Conservation (phyloP, 306 rosid species). For the Datisca glomerata region DNA sequence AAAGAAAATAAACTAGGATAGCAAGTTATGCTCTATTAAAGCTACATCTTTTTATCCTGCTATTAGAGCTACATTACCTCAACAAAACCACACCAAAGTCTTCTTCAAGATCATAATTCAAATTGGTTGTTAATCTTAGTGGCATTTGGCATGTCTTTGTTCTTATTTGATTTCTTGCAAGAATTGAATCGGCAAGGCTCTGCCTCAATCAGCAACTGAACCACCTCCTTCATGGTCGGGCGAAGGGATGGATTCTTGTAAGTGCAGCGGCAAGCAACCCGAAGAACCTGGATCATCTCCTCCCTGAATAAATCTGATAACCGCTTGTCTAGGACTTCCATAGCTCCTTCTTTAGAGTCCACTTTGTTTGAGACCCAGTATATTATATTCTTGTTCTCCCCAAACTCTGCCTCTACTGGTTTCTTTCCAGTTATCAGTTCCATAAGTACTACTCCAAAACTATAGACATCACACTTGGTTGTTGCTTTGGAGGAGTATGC, state of each 20-base stretch:
- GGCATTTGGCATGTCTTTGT: neutral
- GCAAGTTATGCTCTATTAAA: no score
- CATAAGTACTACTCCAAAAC: slow-evolving; percentile 88
- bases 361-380: slow-evolving; percentile 89
- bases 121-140: slow-evolving; percentile 2
- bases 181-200: slow-evolving; percentile 39
- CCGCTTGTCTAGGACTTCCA: slow-evolving; percentile 54
- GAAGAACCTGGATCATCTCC: slow-evolving; percentile 59
- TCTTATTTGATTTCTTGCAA: slow-evolving; percentile 6
- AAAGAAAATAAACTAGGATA: no score
- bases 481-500: slow-evolving; percentile 88
- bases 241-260: slow-evolving; percentile 64
- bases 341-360: slow-evolving; percentile 72
- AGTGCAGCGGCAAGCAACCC: slow-evolving; percentile 81
- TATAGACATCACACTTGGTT: slow-evolving; percentile 88
- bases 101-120: no score
- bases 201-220: slow-evolving; percentile 60
- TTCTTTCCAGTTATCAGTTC: slow-evolving; percentile 87
- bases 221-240: slow-evolving; percentile 92
- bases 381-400: slow-evolving; percentile 75
- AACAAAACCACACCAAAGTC: no score
- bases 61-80: no score
- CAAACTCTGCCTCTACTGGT: slow-evolving; percentile 75
- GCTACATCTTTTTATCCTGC: no score
- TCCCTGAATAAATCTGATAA: slow-evolving; percentile 40